phyloP scores from a whole-genome alignment of 1,139 yeast species.

The Candida neerlandica region DNA sequence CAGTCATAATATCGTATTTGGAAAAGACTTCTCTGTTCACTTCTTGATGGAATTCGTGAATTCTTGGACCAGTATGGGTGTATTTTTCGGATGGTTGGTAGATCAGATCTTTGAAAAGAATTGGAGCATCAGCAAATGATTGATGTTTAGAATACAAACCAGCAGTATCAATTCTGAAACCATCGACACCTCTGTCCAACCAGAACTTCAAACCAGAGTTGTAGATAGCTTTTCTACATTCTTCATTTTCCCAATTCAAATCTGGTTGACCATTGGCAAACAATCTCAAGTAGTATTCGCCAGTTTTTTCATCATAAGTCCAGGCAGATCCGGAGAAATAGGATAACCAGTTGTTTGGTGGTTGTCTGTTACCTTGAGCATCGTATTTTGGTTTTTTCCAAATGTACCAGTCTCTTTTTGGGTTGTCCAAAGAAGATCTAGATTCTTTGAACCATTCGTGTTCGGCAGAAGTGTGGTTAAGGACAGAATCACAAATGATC shows the following conservation, averaged over 20 bases:
- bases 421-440: constrained; percentile 48
- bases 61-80: constrained; percentile 51
- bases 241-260: constrained; percentile 61
- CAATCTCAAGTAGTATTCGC: constrained; percentile 54
- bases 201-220: constrained; percentile 52
- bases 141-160: constrained; percentile 54
- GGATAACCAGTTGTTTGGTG: constrained; percentile 61
- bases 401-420: constrained; percentile 65
- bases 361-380: constrained; percentile 48
- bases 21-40: constrained; percentile 47
- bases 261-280: constrained; percentile 60
- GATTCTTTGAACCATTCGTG: constrained; percentile 64
- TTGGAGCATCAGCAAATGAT: constrained; percentile 51
- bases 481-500: constrained; percentile 56
- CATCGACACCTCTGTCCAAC: constrained; percentile 60
- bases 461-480: constrained; percentile 59
- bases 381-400: constrained; percentile 55
- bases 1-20: constrained; percentile 57
- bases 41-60: constrained; percentile 60
- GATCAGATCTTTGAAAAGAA: constrained; percentile 39
- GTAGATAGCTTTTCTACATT: constrained; percentile 52
- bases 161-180: constrained; percentile 60
- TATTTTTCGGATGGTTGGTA: constrained; percentile 40
- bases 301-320: constrained; percentile 54
- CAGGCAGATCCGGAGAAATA: constrained; percentile 58